Base-by-base conservation (phyloP, 2,329 filamentous ascomycete genomes). In the Colletotrichum neosansevieriae region DNA sequence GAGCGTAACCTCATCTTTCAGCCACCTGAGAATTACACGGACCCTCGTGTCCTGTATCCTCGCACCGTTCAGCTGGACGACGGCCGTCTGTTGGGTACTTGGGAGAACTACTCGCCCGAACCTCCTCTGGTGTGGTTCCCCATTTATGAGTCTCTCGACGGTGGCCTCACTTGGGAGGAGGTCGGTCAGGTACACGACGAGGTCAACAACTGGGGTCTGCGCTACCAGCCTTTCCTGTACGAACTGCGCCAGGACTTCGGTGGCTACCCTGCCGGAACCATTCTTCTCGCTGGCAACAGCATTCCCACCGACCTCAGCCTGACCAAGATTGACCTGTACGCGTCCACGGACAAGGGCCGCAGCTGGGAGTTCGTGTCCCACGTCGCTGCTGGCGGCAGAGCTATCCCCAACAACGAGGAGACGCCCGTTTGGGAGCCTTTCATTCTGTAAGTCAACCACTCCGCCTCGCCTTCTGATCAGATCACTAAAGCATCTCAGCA, bases 381-480 rank as follows among this genome's bases (percentile, higher is more conserved):
- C 71, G 86, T 93, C 50, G 90, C 90, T 1, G 79, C 81, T 2
- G 91, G 91, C 38, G 89, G 89, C n/a, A 82, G 83, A 53, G 89
- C 90, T 2, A 73, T 81, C 0, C 86, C 90, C 3, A 84, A 87
- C 73, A 91, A 93, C 73, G 90, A 88, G 1, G 76, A 88, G 42
- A 91, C 89, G 0, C 89, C 90, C 0, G 88, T 93, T 19, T 93
- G 91, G 91, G 91, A 93, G 76, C 91, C 91, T 0, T 92, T 91
- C 76, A 78, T 93, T 47, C 74, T 88, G 76, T 79, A 66, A 69
- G 76, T 71, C 38, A 13, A 32, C 11, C 15, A 4, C 11, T n/a
- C 51, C 0, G 11, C 5, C 19, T 0, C 7, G 6, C 15, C 1
- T 2, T 24, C 34, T 21, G 11, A n/a, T 2, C 12, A 6, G 17